A percentile compares a stretch with the other conserved stretches of the same genome.
These are phyloP conservation scores for Melaleuca alternifolia DNA, from an alignment of 345 rosid genomes.

Conservation along the genomic window DNA sequence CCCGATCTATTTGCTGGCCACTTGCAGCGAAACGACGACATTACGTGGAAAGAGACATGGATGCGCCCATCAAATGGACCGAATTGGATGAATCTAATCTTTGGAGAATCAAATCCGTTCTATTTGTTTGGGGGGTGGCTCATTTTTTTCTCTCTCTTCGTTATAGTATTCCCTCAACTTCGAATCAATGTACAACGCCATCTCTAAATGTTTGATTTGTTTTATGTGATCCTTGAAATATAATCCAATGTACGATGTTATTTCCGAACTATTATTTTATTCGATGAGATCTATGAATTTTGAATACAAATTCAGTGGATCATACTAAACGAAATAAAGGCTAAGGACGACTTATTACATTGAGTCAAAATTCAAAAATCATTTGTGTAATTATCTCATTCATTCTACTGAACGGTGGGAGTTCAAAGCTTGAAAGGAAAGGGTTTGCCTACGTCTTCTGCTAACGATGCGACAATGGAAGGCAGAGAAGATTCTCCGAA, in stretches of 20 bases:
- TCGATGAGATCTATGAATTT: fast-evolving
- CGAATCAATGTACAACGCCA: not conserved
- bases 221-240: not conserved
- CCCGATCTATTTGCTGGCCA: not conserved
- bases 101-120: not conserved
- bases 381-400: not conserved
- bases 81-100: not conserved
- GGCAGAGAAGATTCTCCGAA: not conserved
- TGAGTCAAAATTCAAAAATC: fast-evolving
- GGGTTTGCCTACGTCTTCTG: not conserved
- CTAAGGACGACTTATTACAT: fast-evolving
- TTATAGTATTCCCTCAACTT: fast-evolving
- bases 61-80: not conserved
- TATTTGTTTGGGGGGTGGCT: not conserved
- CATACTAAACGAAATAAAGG: not conserved
- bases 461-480: not conserved
- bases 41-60: not conserved
- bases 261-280: fast-evolving
- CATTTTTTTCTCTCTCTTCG: not conserved
- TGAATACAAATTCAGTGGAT: not conserved
- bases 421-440: not conserved
- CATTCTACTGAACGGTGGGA: not conserved
- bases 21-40: not conserved
- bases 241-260: fast-evolving
- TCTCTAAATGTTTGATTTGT: not conserved